These are phyloP conservation scores for Arctostaphylos glauca DNA, from an alignment of 148 eudicot species.

Conservation along the genomic window DNA sequence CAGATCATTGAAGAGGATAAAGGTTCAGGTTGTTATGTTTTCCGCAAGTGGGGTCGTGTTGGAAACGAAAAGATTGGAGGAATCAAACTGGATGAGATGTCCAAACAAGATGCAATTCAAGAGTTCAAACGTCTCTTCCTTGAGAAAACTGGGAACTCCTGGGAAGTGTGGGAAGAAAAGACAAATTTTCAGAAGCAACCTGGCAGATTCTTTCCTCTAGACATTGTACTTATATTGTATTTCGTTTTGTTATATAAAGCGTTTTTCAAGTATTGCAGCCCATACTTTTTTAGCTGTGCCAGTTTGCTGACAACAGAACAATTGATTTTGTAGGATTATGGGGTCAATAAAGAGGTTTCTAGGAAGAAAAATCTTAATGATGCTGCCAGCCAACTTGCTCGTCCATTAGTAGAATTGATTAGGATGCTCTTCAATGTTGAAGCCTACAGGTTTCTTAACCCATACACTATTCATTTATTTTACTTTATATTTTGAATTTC, in stretches of 20 bases:
- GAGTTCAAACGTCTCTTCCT: slow-evolving; percentile 79
- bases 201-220: slow-evolving; percentile 88
- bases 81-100: slow-evolving; percentile 63
- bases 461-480: background rate
- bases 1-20: slow-evolving; percentile 94
- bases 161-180: slow-evolving; percentile 85
- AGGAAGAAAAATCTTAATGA: slow-evolving; percentile 51
- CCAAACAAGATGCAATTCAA: slow-evolving; percentile 64
- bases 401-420: slow-evolving; percentile 74
- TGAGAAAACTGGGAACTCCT: slow-evolving; percentile 94
- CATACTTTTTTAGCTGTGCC: too few relatives aligned
- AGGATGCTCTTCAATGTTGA: slow-evolving; percentile 98
- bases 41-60: slow-evolving; percentile 98
- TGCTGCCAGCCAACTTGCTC: slow-evolving; percentile 58
- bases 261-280: background rate
- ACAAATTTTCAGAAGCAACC: slow-evolving; percentile 72
- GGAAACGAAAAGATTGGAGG: slow-evolving; percentile 82
- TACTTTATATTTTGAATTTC: background rate
- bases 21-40: slow-evolving; percentile 78
- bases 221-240: slow-evolving; percentile 61
- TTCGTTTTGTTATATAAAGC: background rate
- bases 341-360: slow-evolving; percentile 65
- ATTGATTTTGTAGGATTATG: slow-evolving; percentile 75
- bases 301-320: background rate
- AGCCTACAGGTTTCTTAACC: slow-evolving; percentile 63